Evolutionary conservation across 2,329 filamentous ascomycete genomes (phyloP), one percentile per base, ranked within the genome.

Genomic region (Dactylellina cionopaga): DNA sequence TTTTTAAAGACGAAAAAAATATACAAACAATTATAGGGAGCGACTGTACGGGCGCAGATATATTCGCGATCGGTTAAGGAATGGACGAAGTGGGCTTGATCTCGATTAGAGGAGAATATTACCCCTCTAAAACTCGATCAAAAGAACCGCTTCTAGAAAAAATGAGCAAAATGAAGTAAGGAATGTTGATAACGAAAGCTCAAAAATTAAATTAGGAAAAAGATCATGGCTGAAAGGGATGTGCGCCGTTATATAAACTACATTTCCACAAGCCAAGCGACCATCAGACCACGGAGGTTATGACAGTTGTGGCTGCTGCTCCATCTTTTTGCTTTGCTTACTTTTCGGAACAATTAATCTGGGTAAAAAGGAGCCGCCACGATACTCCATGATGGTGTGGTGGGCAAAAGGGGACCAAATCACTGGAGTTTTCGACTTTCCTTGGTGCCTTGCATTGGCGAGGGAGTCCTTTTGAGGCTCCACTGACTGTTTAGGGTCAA

Each of bases 81-180:
- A 70, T 70, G 65, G 65, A 70, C 65, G 65, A 37, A 51, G 65
- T 33, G 56, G 46, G n/a, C n/a, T n/a, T n/a, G n/a, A 39, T n/a
- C 13, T 46, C 47, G 46, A 69, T 47, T 52, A 62, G 56, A 56
- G 49, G 29, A 46, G 55, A 43, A 70, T 55, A 70, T 5, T 41
- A 31, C 47, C 54, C 47, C 56, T 55, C 55, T 59, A 39, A 24
- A 54, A 43, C n/a, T n/a, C 37, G 13, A 63, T 56, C 39, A 63
- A 69, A 54, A 19, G 39, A 24, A 33, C 47, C 49, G n/a, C 49
- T 70, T 63, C 65, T 29, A 51, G 58, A 70, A 66, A 63, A n/a
- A 70, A 37, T 6, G 43, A 43, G 29, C 49, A 63, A 69, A 60
- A 6, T n/a, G 43, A 46, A 41, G 56, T 29, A 44, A 70, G 31